phyloP scores from a whole-genome alignment of 805 yeast species.

The Sugiyamaella americana region DNA sequence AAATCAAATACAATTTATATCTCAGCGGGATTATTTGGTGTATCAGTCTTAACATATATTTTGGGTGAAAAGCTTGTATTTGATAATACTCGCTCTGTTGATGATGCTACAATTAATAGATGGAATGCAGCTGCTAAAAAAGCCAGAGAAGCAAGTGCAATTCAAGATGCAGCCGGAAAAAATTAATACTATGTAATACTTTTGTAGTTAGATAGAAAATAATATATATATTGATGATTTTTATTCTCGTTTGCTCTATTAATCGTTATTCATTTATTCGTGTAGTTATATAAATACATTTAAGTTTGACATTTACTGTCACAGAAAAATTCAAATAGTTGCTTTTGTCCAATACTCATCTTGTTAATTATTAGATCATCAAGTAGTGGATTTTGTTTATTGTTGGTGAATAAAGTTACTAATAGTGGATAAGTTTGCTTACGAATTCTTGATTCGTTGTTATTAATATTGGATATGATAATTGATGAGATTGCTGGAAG shows the following conservation, averaged over 20 bases:
- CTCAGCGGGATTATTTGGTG: conserved; percentile 36
- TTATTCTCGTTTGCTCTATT: no score
- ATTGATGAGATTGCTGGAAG: conserved; percentile 7
- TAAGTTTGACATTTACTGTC: no score
- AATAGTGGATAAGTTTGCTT: conserved; percentile 23
- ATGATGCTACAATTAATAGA: conserved; percentile 36
- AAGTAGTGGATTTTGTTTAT: no score
- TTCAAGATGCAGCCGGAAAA: conserved; percentile 22
- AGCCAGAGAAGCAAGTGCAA: conserved; percentile 29
- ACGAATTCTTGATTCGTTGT: conserved; percentile 25
- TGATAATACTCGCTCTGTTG: conserved; percentile 35
- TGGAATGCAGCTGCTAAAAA: conserved; percentile 46
- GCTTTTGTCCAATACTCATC: conserved; percentile 27
- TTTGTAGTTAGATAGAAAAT: no score
- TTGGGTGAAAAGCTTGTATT: conserved; percentile 36
- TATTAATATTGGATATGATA: conserved; percentile 14
- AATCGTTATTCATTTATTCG: no score
- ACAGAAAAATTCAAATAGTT: conserved; percentile 24
- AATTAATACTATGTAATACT: no score
- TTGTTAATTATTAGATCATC: no score
- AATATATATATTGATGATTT: no score
- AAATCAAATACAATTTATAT: conserved; percentile 39
- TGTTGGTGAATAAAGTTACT: no score
- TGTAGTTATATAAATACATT: no score
- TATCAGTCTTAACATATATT: conserved; percentile 31